These are phyloP conservation scores for Leccinum sublutescens DNA, from an alignment of 768 basidiomycete genomes.

Conservation along the genomic window DNA sequence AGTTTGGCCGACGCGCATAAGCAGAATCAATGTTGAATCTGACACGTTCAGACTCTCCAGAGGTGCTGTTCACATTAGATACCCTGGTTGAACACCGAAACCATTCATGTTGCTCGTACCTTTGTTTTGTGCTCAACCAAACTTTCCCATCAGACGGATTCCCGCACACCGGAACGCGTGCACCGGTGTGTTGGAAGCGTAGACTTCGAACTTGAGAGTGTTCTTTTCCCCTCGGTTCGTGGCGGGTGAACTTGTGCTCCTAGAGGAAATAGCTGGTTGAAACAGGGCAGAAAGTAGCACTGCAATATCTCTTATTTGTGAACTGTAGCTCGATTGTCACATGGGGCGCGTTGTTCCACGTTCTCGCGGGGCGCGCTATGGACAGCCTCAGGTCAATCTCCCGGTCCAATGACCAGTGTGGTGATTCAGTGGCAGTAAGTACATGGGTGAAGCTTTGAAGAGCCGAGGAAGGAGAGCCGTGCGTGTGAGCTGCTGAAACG, in stretches of 20 bases:
- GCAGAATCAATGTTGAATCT: background rate
- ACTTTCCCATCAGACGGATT: no score
- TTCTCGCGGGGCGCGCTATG: background rate
- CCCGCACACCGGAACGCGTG: background rate
- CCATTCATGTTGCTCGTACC: background rate
- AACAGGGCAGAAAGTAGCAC: background rate
- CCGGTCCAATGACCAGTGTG: background rate
- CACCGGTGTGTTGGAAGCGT: background rate
- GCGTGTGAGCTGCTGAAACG: background rate
- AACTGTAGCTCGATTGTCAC: background rate
- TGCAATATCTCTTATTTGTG: background rate
- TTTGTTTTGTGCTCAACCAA: background rate
- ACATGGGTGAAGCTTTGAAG: conserved; percentile 6
- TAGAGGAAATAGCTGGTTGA: background rate
- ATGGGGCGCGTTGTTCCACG: background rate
- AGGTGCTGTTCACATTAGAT: background rate
- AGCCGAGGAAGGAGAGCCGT: conserved; percentile 4
- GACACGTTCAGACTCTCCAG: background rate
- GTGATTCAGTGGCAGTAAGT: conserved; percentile 11
- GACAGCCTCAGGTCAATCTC: background rate
- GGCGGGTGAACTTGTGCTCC: background rate
- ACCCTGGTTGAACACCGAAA: background rate
- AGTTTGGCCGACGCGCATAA: background rate
- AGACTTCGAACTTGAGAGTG: no score
- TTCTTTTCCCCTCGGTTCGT: background rate